Evolutionary conservation across 768 basidiomycete species (phyloP), one percentile per base, ranked within the genome.

Genomic region (Gloeostereum incarnatum): DNA sequence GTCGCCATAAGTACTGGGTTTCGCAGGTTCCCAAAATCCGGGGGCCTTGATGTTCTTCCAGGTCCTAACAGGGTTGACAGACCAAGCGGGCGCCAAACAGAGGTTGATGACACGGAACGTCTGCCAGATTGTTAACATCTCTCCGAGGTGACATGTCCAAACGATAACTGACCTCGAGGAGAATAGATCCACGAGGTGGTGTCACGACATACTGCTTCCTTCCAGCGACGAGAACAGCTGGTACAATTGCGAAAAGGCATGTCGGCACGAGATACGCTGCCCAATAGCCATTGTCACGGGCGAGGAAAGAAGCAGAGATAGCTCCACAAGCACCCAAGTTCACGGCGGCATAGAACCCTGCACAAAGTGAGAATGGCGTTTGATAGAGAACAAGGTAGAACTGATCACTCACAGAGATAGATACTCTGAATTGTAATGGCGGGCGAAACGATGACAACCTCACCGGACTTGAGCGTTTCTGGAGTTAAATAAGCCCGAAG

Each of bases 241-340:
- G 74, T 0, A 71, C 66, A 9, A 62, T 24, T 19, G 58, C 47
- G 50, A 73, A 75, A 31, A 75, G 60, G 38, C 55, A 52, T 2
- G 71, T 72, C 16, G 72, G 71, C 0, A 73, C 60, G 20, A 73
- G 55, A 55, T 49, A 75, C 0, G 71, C 66, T 2, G 58, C 52
- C 72, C 72, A 75, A 53, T 62, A 75, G 5, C 71, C 71, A 31
- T 70, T 55, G 40, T 69, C 64, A 33, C 71, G 66, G n/a, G 69
- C 69, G 7, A 73, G 60, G 59, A 71, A 71, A 3, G 69, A 64
- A 1, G 71, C 69, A 2, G 68, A 69, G 40, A 73, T 73, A 22
- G 71, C 71, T 38, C 65, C 68, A 14, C 65, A 7, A 2, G 62
- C 55, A 9, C 64, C 65, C 5, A 67, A 47, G 49, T 70, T 70